Percentiles rank a stretch among this genome's conserved stretches.
These are phyloP conservation scores for Gryganskiella cystojenkinii DNA, from an alignment of 192 early-diverging fungal genomes.

Conservation along the genomic window DNA sequence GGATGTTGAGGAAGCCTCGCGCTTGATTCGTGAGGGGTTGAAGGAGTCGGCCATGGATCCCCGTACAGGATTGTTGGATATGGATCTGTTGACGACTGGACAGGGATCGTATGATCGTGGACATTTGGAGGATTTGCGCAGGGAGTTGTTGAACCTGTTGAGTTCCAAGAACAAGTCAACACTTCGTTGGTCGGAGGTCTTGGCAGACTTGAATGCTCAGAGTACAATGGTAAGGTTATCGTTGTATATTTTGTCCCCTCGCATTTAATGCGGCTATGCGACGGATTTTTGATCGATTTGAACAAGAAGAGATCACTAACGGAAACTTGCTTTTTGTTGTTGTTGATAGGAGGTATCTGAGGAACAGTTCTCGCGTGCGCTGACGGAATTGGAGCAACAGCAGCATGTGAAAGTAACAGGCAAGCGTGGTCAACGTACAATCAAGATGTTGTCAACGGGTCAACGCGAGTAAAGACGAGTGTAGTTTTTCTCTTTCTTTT, in stretches of 20 bases:
- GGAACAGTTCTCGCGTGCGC: slow-evolving; percentile 42
- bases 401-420: slow-evolving; percentile 51
- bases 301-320: too few relatives aligned
- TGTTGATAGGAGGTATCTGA: slow-evolving; percentile 28
- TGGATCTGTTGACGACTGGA: slow-evolving; percentile 93
- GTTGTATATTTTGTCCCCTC: background rate
- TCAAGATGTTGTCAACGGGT: slow-evolving; percentile 45
- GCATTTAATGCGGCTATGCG: too few relatives aligned
- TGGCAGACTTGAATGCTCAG: slow-evolving; percentile 60
- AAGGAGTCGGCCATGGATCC: slow-evolving; percentile 94
- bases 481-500: background rate
- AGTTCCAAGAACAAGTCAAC: slow-evolving; percentile 37
- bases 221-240: slow-evolving; percentile 51
- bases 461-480: slow-evolving; percentile 20
- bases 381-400: slow-evolving; percentile 47
- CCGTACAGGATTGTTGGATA: slow-evolving; percentile 91
- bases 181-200: slow-evolving; percentile 52
- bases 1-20: slow-evolving; percentile 92
- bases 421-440: slow-evolving; percentile 41
- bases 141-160: slow-evolving; percentile 60
- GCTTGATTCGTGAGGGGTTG: slow-evolving; percentile 89
- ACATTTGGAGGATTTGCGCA: slow-evolving; percentile 67
- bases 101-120: slow-evolving; percentile 81
- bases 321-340: background rate
- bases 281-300: too few relatives aligned